phyloP scores from a whole-genome alignment of 1,284 basidiomycete genomes.

The Porodaedalea pini region DNA sequence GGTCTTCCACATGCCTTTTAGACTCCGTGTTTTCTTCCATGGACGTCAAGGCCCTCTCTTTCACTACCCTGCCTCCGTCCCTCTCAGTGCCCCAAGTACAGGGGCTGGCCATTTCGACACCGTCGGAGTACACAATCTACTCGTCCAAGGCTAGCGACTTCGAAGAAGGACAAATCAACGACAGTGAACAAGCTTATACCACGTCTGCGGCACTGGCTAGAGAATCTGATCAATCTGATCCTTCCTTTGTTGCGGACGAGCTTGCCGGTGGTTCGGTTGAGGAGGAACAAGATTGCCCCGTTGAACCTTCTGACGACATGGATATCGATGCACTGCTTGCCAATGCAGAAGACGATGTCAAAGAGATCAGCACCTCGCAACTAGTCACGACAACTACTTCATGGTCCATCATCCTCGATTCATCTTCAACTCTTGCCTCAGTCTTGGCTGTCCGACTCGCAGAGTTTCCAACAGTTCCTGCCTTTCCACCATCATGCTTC shows the following conservation, averaged over 20 bases:
- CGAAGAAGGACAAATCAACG: background rate
- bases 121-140: background rate
- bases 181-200: background rate
- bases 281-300: background rate
- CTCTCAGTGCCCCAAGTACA: background rate
- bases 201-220: no score
- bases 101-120: background rate
- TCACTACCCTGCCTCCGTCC: background rate
- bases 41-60: conserved; percentile 2
- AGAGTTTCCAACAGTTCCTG: conserved; percentile 16
- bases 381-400: conserved; percentile 5
- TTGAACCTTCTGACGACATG: background rate
- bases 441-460: conserved; percentile 12
- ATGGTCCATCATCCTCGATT: conserved; percentile 13
- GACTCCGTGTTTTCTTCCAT: conserved; percentile 11
- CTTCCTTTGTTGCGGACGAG: background rate
- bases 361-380: conserved; percentile 10
- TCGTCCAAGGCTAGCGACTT: background rate
- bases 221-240: no score
- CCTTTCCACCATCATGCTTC: background rate
- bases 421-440: conserved; percentile 17
- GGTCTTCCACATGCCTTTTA: conserved; percentile 12
- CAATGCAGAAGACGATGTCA: background rate
- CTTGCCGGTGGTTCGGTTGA: background rate
- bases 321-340: background rate